phyloP scores from a whole-genome alignment of 2,329 filamentous ascomycete genomes.

The Penicillium paneum region DNA sequence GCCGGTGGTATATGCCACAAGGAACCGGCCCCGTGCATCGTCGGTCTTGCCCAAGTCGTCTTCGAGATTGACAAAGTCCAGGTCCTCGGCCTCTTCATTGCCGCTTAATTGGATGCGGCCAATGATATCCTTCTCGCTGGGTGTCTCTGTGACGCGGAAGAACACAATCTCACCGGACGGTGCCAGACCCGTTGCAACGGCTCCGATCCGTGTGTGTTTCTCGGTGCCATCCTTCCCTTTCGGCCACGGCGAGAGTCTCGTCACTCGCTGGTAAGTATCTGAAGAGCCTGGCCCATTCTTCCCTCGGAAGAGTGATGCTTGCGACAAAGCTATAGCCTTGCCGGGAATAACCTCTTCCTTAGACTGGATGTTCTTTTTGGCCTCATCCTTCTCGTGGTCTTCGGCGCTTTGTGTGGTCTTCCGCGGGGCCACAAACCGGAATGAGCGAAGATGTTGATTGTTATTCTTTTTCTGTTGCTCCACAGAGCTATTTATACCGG shows the following conservation, averaged over 20 bases:
- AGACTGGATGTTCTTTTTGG: constrained; percentile 13
- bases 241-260: constrained; percentile 55
- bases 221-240: constrained; percentile 35
- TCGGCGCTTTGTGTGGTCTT: constrained; percentile 28
- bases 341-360: constrained; percentile 21
- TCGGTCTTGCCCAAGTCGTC: constrained; percentile 17
- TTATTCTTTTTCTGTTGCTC: constrained; percentile 68
- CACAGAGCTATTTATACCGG: constrained; percentile 79
- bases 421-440: constrained; percentile 58
- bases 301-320: constrained; percentile 51
- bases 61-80: constrained; percentile 40
- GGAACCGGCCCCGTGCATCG: constrained; percentile 49
- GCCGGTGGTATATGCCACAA: constrained; percentile 75
- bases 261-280: constrained; percentile 59
- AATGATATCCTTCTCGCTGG: constrained; percentile 52
- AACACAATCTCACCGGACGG: constrained; percentile 74
- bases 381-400: constrained; percentile 16
- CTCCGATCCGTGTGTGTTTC: constrained; percentile 65
- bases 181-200: constrained; percentile 73
- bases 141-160: constrained; percentile 64
- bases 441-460: constrained; percentile 80
- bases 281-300: constrained; percentile 30
- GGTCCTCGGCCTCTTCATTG: constrained; percentile 51
- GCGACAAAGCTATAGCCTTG: constrained; percentile 48
- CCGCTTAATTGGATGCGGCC: constrained; percentile 51